phyloP scores from a whole-genome alignment of 352 stramenopile genomes.

The Halophytophthora batemanensis region DNA sequence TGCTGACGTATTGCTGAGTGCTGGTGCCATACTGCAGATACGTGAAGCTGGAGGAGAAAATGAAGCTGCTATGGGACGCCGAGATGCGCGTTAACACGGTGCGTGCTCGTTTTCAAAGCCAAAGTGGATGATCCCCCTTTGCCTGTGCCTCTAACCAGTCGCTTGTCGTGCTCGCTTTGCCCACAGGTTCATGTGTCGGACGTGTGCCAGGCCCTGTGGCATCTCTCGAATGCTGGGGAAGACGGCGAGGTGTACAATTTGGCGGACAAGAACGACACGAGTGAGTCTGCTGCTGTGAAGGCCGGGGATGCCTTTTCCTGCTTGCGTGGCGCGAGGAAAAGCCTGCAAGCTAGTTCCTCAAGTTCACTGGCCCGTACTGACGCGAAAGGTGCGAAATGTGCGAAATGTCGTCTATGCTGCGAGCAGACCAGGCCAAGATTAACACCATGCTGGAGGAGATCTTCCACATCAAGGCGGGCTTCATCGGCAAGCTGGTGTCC shows the following conservation, averaged over 20 bases:
- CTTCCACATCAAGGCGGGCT: slow-evolving; percentile 82
- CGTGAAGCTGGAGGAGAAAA: slow-evolving; percentile 82
- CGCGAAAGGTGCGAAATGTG: slow-evolving; percentile 3
- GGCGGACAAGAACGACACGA: slow-evolving; percentile 86
- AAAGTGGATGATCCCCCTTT: background rate
- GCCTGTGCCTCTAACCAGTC: background rate
- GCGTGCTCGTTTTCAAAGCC: background rate
- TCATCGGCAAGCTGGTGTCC: slow-evolving; percentile 83
- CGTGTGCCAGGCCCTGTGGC: slow-evolving; percentile 76
- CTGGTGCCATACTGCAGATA: slow-evolving; percentile 34
- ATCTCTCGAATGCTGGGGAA: slow-evolving; percentile 51
- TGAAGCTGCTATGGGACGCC: slow-evolving; percentile 85
- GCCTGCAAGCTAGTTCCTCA: background rate
- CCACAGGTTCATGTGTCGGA: slow-evolving; percentile 75
- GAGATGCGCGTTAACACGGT: slow-evolving; percentile 89
- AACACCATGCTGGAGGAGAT: slow-evolving; percentile 71
- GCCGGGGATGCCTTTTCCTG: background rate
- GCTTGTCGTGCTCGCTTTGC: background rate
- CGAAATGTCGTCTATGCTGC: too few relatives aligned
- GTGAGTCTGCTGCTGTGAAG: slow-evolving; percentile 25
- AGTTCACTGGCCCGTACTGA: background rate
- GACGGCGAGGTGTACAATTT: slow-evolving; percentile 78
- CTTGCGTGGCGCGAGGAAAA: too few relatives aligned
- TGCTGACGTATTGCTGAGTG: background rate
- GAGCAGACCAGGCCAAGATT: slow-evolving; percentile 73